Percentiles rank a stretch among this genome's conserved stretches.
Evolutionary conservation across 495 filamentous ascomycete species (phyloP).

Genomic region (Penicillium paradoxum): DNA sequence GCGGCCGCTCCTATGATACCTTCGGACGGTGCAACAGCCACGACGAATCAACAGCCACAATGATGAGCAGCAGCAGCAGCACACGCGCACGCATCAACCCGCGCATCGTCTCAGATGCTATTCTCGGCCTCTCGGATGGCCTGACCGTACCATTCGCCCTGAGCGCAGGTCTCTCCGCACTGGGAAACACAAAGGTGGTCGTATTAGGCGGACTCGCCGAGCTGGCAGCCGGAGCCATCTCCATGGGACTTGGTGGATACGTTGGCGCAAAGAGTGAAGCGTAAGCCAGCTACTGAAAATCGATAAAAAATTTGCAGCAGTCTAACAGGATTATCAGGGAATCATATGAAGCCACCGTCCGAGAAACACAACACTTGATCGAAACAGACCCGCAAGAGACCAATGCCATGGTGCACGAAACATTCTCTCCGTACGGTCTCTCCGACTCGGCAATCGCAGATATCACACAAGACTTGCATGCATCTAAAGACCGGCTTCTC

Average conservation of each 20-base stretch:
- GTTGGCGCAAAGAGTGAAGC: conserved; percentile 67
- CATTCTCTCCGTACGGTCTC: conserved; percentile 48
- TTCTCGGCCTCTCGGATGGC: conserved; percentile 56
- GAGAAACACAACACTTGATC: conserved; percentile 40
- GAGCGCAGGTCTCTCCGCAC: conserved; percentile 50
- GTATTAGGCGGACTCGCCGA: conserved; percentile 53
- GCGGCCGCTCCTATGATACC: conserved; percentile 35
- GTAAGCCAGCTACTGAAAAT: conserved; percentile 33
- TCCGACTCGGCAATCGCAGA: conserved; percentile 37
- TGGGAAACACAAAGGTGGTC: conserved; percentile 50
- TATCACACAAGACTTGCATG: conserved; percentile 43
- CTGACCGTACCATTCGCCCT: conserved; percentile 55
- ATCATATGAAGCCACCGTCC: conserved; percentile 45
- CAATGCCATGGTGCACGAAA: conserved; percentile 38
- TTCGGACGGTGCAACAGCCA: conserved; percentile 30
- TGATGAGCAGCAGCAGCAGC: conserved; percentile 23
- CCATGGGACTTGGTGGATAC: conserved; percentile 53
- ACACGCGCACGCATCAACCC: conserved; percentile 42
- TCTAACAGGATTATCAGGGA: conserved; percentile 28
- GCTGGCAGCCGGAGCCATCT: conserved; percentile 51
- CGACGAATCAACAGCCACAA: conserved; percentile 19
- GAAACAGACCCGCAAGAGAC: conserved; percentile 36
- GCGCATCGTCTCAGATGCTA: conserved; percentile 53
- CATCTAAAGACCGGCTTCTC: conserved; percentile 41
- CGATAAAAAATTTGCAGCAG: conserved; percentile 4